Evolutionary conservation across 2,329 filamentous ascomycete genomes (phyloP), one percentile per base, ranked within the genome.

Genomic region (Colletotrichum sp.): DNA sequence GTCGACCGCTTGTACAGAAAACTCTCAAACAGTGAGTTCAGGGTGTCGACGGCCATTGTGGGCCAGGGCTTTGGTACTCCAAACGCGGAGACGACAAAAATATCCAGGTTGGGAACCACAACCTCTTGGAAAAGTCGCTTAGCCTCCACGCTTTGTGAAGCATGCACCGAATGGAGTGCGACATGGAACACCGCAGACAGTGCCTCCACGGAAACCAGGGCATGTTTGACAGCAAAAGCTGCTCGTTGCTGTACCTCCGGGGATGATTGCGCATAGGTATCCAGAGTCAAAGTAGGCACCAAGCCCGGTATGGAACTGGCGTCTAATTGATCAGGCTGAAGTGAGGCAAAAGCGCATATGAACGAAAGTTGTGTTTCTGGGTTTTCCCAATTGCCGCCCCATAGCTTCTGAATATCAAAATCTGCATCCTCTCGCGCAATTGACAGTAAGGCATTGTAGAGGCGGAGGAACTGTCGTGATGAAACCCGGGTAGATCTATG

Each of bases 361-460:
- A 98, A 98, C n/a, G 96, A 97, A 43, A 99, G 86, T 77, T 98
- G 96, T 0, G 97, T 95, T 75, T 98, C 92, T 16, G 93, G 90
- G 77, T 97, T 91, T 75, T 93, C 91, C 96, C 97, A 99, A 75
- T 91, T 87, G 79, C 96, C 96, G 72, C 96, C 96, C 96, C 97
- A 98, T 27, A 99, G 87, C 51, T 89, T 90, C 81, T 98, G 95
- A 58, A 99, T 93, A 80, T 98, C 95, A 78, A 98, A 92, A 31
- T 86, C 86, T 18, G 89, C 85, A 12, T 86, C 83, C n/a, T 89
- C 87, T 67, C 86, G 85, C 4, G 95, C 94, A 69, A 97, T 87
- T 1, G 93, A 92, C 18, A 95, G 85, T 33, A 99, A 86, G 6
- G 94, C 93, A 69, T 93, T 90, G 84, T 97, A 98, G 5, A 99